phyloP scores from a whole-genome alignment of 805 yeast genomes.

The Schizosaccharomyces osmophilus region DNA sequence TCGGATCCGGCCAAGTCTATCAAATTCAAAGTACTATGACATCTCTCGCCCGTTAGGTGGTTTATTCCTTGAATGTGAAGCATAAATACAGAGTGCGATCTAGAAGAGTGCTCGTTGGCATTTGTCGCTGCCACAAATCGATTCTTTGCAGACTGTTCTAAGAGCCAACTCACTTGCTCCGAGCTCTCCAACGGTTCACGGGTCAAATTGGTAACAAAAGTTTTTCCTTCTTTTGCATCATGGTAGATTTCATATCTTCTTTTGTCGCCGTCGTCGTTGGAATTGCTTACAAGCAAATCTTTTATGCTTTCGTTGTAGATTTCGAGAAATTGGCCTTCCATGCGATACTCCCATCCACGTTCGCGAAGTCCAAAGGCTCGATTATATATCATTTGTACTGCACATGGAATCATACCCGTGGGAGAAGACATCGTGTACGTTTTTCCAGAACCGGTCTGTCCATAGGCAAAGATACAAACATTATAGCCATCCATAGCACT shows the following conservation, averaged over 20 bases:
- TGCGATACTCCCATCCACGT: constrained; percentile 36
- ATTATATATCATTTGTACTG: constrained; percentile 45
- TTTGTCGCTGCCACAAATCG: constrained; percentile 64
- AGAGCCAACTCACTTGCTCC: constrained; percentile 24
- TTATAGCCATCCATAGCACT: constrained; percentile 70
- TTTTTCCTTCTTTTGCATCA: constrained; percentile 27
- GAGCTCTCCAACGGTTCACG: constrained; percentile 23
- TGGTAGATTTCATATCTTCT: constrained; percentile 47
- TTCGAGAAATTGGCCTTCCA: constrained; percentile 61
- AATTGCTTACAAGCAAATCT: constrained; percentile 30
- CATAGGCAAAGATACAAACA: constrained; percentile 87
- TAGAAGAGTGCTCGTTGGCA: constrained; percentile 62
- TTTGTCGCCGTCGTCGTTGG: constrained; percentile 9
- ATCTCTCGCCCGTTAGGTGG: constrained; percentile 21
- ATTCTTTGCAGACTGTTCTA: constrained; percentile 31
- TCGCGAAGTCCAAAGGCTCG: constrained; percentile 24
- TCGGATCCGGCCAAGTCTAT: constrained; percentile 92
- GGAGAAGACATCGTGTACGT: constrained; percentile 58
- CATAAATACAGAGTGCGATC: constrained; percentile 71
- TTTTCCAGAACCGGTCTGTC: constrained; percentile 92
- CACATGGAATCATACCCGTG: constrained; percentile 64
- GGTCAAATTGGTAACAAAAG: constrained; percentile 37
- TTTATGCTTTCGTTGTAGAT: constrained; percentile 64
- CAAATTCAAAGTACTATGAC: constrained; percentile 44
- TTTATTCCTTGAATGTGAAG: constrained; percentile 35